Evolutionary conservation across 2,329 filamentous ascomycete species (phyloP).

Genomic region (Phyllosticta citriasiana): DNA sequence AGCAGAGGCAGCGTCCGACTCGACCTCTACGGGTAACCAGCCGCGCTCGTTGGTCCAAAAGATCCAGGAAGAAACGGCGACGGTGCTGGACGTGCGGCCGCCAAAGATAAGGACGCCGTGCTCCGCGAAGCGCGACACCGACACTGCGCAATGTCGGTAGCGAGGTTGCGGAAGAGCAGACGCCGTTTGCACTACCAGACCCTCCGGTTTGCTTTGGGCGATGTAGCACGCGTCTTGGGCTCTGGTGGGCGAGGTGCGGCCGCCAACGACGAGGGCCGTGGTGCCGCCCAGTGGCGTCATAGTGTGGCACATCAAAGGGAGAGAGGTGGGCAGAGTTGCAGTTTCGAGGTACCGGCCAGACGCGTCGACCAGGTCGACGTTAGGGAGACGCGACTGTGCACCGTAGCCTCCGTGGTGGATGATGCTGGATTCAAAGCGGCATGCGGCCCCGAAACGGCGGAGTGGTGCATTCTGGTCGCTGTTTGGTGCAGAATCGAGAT

Average conservation of each 20-base stretch:
- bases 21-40: constrained; percentile 39
- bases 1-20: constrained; percentile 15
- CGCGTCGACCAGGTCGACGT: constrained; percentile 27
- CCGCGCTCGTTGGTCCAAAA: constrained; percentile 39
- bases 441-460: constrained; percentile 32
- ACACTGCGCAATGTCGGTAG: constrained; percentile 62
- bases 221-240: constrained; percentile 69
- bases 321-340: constrained; percentile 13
- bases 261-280: constrained; percentile 60
- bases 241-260: constrained; percentile 63
- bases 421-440: constrained; percentile 22
- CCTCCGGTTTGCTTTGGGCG: background rate
- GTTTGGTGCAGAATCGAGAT: background rate
- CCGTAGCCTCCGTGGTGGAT: constrained; percentile 37
- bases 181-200: constrained; percentile 36
- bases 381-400: constrained; percentile 37
- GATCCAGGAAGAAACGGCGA: constrained; percentile 25
- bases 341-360: background rate
- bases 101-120: constrained; percentile 36
- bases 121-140: constrained; percentile 33
- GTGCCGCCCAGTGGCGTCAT: constrained; percentile 53
- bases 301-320: constrained; percentile 60
- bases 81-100: constrained; percentile 25
- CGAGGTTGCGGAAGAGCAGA: constrained; percentile 56
- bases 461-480: constrained; percentile 12